Evolutionary conservation across 2,329 filamentous ascomycete species (phyloP).

Genomic region (Penicillium sp.): DNA sequence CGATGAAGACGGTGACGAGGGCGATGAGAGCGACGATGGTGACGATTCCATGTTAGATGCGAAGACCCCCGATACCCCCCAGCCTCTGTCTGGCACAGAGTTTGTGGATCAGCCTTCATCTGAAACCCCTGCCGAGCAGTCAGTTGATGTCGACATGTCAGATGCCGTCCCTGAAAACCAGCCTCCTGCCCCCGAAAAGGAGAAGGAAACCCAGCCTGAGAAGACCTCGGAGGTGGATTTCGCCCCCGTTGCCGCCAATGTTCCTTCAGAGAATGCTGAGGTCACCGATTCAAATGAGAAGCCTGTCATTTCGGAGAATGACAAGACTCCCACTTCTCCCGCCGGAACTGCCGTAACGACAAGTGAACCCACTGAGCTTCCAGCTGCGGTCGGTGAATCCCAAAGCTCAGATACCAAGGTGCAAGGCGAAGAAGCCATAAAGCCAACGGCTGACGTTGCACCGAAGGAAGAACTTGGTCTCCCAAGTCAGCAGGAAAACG

Average conservation of each 20-base stretch:
- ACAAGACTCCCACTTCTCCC: not conserved
- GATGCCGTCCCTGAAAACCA: constrained; percentile 18
- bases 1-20: constrained; percentile 51
- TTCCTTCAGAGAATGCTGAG: constrained; percentile 10
- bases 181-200: constrained; percentile 1
- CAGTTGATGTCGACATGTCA: constrained; percentile 23
- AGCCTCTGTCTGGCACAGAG: constrained; percentile 31
- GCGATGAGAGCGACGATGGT: constrained; percentile 52
- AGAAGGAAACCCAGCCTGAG: constrained; percentile 4
- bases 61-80: constrained; percentile 44
- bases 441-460: not conserved
- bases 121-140: constrained; percentile 16
- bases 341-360: not conserved
- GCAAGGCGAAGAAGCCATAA: not conserved
- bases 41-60: constrained; percentile 50
- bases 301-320: not conserved
- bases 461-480: constrained; percentile 5
- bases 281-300: not conserved
- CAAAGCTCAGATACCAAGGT: constrained; percentile 4
- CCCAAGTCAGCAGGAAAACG: not conserved
- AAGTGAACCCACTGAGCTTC: not conserved
- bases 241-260: constrained; percentile 21
- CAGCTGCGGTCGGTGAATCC: constrained; percentile 6
- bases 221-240: not conserved
- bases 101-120: constrained; percentile 18